Percentiles rank a stretch among this genome's conserved stretches.
phyloP scores from a whole-genome alignment of 768 basidiomycete species.

The Pleurotus platypus region DNA sequence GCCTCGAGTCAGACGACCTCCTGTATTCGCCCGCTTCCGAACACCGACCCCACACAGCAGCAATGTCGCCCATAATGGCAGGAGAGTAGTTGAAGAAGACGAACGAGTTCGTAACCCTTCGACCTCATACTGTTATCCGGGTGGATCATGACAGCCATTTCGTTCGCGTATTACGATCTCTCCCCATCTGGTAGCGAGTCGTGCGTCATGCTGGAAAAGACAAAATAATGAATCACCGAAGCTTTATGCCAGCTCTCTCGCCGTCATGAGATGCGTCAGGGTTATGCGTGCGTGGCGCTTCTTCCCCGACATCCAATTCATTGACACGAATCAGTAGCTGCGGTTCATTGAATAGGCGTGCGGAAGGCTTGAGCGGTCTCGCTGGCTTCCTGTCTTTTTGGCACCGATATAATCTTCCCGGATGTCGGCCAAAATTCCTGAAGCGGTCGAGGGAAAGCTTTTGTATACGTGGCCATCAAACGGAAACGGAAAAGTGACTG shows the following conservation, averaged over 20 bases:
- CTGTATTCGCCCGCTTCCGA: slow-evolving; percentile 6
- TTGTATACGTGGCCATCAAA: no score
- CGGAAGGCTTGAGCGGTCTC: no score
- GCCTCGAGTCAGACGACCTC: slow-evolving; percentile 5
- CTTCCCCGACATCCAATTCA: background rate
- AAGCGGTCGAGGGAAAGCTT: no score
- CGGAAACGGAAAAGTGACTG: no score
- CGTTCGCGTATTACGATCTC: background rate
- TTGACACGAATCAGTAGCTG: no score
- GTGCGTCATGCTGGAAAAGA: no score
- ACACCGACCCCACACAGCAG: background rate
- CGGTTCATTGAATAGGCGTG: no score
- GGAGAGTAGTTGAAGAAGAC: background rate
- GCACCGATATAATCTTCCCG: no score
- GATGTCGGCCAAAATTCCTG: no score
- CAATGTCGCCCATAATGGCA: background rate
- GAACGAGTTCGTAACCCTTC: background rate
- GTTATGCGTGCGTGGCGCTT: background rate
- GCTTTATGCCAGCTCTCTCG: background rate
- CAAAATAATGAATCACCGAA: background rate
- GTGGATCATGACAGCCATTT: background rate
- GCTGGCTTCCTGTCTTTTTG: no score
- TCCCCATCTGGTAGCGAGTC: no score
- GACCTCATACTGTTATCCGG: slow-evolving; percentile 1
- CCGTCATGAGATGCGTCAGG: slow-evolving; percentile 2